Percentiles rank a stretch among this genome's conserved stretches.
These are phyloP conservation scores for Pinus tabuliformis DNA, from an alignment of 75 land plant species.

Conservation along the genomic window DNA sequence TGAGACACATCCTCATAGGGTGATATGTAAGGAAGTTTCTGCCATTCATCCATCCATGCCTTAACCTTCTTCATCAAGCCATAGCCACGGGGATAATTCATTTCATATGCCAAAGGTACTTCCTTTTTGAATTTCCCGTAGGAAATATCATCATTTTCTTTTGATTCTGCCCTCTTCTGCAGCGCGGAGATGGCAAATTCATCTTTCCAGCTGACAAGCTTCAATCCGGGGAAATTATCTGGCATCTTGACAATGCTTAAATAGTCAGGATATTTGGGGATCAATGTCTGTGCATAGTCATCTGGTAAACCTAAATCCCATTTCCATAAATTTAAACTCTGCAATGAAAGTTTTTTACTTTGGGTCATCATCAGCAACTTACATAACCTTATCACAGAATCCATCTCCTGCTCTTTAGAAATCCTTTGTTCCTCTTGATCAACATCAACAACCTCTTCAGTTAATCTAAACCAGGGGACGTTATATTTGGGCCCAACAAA, in stretches of 20 bases:
- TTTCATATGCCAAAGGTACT: slow-evolving; percentile 43
- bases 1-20: slow-evolving; percentile 62
- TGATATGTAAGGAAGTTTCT: slow-evolving; percentile 71
- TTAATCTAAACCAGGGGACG: slow-evolving; percentile 51
- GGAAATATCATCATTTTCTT: slow-evolving; percentile 1
- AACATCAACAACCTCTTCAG: slow-evolving; percentile 42
- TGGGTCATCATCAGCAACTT: slow-evolving; percentile 64
- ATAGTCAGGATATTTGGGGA: slow-evolving; percentile 45
- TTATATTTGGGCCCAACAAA: slow-evolving; percentile 44
- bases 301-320: slow-evolving; percentile 75
- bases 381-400: slow-evolving; percentile 43
- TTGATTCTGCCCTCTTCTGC: slow-evolving; percentile 40
- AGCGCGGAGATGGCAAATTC: slow-evolving; percentile 68
- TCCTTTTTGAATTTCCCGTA: slow-evolving; percentile 41
- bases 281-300: slow-evolving; percentile 31
- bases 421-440: slow-evolving; percentile 30
- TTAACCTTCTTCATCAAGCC: slow-evolving; percentile 62
- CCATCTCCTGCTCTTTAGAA: slow-evolving; percentile 16
- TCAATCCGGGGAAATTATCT: slow-evolving; percentile 26
- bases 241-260: slow-evolving; percentile 29
- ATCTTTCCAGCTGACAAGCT: slow-evolving; percentile 47
- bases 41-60: slow-evolving; percentile 74
- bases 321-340: slow-evolving; percentile 32
- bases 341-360: slow-evolving; percentile 23
- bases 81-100: slow-evolving; percentile 69